These are phyloP conservation scores for Xylariales sp. DNA, from an alignment of 2,329 filamentous ascomycete genomes.

Conservation along the genomic window DNA sequence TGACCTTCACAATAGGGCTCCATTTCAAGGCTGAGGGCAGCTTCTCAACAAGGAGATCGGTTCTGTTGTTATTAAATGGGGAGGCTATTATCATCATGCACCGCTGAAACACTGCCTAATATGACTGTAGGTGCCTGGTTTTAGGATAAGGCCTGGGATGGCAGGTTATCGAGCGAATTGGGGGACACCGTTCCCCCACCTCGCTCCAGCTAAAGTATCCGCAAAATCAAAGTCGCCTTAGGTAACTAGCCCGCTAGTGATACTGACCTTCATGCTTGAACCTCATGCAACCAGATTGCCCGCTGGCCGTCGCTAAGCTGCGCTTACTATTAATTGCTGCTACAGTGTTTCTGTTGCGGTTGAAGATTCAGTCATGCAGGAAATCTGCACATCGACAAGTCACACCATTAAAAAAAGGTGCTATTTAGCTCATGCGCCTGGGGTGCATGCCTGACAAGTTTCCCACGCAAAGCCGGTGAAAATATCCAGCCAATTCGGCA, in stretches of 20 bases:
- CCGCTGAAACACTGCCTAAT: slow-evolving; percentile 25
- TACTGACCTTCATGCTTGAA: slow-evolving; percentile 37
- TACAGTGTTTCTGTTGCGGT: neutral
- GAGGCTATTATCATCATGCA: neutral
- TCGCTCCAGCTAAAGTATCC: slow-evolving; percentile 44
- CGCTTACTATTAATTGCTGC: slow-evolving; percentile 41
- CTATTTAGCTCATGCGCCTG: slow-evolving; percentile 13
- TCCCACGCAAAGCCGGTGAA: slow-evolving; percentile 5
- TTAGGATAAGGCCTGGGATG: slow-evolving; percentile 21
- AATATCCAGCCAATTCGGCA: neutral
- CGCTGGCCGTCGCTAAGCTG: slow-evolving; percentile 33
- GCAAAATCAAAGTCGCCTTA: slow-evolving; percentile 42
- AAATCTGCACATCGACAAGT: slow-evolving; percentile 35
- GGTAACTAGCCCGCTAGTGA: slow-evolving; percentile 26
- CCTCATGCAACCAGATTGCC: slow-evolving; percentile 42
- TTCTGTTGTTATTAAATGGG: neutral
- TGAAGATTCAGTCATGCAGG: slow-evolving; percentile 29
- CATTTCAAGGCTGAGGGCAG: neutral
- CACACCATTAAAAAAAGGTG: slow-evolving; percentile 26
- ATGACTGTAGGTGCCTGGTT: slow-evolving; percentile 25
- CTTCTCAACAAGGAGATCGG: neutral
- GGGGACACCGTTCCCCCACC: slow-evolving; percentile 36
- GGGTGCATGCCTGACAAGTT: slow-evolving; percentile 10
- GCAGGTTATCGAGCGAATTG: slow-evolving; percentile 28
- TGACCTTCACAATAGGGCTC: neutral